Base-by-base conservation (phyloP, 2,329 filamentous ascomycete genomes). In the Trichophyton rubrum region DNA sequence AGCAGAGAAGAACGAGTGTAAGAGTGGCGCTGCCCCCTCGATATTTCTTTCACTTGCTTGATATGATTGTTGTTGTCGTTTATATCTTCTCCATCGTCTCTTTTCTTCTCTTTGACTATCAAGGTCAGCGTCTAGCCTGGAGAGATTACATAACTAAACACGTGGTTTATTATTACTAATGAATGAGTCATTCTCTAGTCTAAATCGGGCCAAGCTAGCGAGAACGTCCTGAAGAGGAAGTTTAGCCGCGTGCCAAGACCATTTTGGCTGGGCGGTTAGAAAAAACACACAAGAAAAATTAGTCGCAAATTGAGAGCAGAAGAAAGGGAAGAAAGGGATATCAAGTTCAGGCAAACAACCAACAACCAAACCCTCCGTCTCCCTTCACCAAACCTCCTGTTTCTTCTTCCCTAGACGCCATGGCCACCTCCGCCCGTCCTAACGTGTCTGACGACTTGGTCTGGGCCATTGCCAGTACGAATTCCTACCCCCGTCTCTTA, bases 401-500 rank as follows among this genome's bases (percentile, higher is more conserved):
- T 56, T 22, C 20, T 41, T 17, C 20, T 38, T 38, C 40, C 35
- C 57, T 49, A 61, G 60, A 68, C 67, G 75, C 62, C 67, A 76
- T 76, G 74, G 69, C 74, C 67, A 68, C 72, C 72, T 70, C 76
- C 73, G 69, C 72, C 72, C 81, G 84, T 77, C 77, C 85, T 71
- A 89, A 90, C 82, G 82, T 95, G 74, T 95, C 90, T 77, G 79
- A 86, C 74, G 91, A 96, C 80, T 83, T 96, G 72, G 80, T 96
- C 82, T 97, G 92, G 92, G 87, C 92, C 84, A 80, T 95, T 78
- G 86, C 87, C 83, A 89, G 91, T 96, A 86, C 78, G 90, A 90
- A 66, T 64, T 20, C 27, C 51, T 63, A 17, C 17, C 51, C 27
- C 27, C 62, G 17, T 38, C 17, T 38, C 51, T 27, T 24, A 6